These are phyloP conservation scores for Barnettozyma vustinii DNA, from an alignment of 805 yeast species.

Conservation along the genomic window DNA sequence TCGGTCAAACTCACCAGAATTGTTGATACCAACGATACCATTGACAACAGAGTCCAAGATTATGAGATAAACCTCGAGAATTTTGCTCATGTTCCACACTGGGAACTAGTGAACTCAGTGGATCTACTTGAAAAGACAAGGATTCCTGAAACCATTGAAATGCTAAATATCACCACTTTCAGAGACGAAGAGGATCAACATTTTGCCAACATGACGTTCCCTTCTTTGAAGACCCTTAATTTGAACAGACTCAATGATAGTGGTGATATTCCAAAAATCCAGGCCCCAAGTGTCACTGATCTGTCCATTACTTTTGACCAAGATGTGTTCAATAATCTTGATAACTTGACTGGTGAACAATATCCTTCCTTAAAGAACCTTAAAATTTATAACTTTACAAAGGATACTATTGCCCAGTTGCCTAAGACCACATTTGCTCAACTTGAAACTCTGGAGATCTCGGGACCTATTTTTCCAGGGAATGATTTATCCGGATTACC, in stretches of 20 bases:
- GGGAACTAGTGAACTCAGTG: constrained; percentile 8
- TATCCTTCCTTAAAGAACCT: constrained; percentile 1
- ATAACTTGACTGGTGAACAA: background rate
- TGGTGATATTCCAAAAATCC: constrained; percentile 5
- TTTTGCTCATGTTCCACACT: constrained; percentile 4
- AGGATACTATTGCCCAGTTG: background rate
- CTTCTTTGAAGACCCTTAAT: constrained; percentile 1
- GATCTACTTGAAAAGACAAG: background rate
- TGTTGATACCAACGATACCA: background rate
- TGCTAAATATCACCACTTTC: constrained; percentile 4
- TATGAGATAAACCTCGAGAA: background rate
- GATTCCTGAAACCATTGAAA: constrained; percentile 1
- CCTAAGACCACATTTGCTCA: background rate
- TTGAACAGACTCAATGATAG: constrained; percentile 5
- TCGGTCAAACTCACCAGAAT: constrained; percentile 7
- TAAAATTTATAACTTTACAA: constrained; percentile 1
- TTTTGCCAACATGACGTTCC: background rate
- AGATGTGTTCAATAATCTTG: background rate
- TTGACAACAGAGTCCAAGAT: background rate
- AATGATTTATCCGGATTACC: background rate
- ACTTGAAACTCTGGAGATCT: constrained; percentile 1
- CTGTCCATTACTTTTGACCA: constrained; percentile 5
- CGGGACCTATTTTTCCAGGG: background rate
- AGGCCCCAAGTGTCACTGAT: constrained; percentile 1
- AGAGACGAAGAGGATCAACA: constrained; percentile 5